Base-by-base conservation (phyloP, 2,329 filamentous ascomycete species). In the Paecilomyces sp. region DNA sequence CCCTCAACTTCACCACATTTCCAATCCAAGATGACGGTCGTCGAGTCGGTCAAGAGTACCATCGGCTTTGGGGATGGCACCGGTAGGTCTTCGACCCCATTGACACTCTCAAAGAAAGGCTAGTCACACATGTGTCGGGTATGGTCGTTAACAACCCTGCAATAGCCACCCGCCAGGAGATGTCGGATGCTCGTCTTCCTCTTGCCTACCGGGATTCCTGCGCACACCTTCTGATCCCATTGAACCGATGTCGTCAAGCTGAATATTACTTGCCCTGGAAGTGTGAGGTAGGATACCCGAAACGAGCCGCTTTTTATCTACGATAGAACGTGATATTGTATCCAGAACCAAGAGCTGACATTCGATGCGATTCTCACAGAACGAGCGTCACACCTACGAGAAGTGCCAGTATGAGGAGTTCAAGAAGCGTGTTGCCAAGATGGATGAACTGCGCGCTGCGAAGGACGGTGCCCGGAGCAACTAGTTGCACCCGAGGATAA, bases 351-450 rank as follows among this genome's bases (percentile, higher is more conserved):
- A 25, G 54, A 57, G 63, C 58, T 55, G 33, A 62, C 56, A 54
- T 54, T 55, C 25, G 55, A 55, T 59, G 58, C 41, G 34, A 30
- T 30, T n/a, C 30, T 36, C 56, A 61, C 34, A 97, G 94, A 87
- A 92, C 76, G 94, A 99, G 83, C 85, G 94, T 82, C 94, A 99
- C 80, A 89, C 88, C 72, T 99, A 99, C 83, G 94, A 99, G 77
- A 97, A 97, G 78, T 99, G 94, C 85, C 94, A 99, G 74, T 99
- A 99, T 79, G 90, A 90, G 65, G 94, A 97, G 77, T 99, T 99
- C 84, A 96, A 96, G 87, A 91, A 93, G 84, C 88, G 94, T 61
- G 94, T 99, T 65, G 91, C 89, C 73, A 97, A 96, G 87, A 99
- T 99, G 94, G 87, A 97, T 71, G 92, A 99, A 82, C 80, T 99